Evolutionary conservation across 352 stramenopile species (phyloP).

Genomic region (Globisporangium paroecandrum): DNA sequence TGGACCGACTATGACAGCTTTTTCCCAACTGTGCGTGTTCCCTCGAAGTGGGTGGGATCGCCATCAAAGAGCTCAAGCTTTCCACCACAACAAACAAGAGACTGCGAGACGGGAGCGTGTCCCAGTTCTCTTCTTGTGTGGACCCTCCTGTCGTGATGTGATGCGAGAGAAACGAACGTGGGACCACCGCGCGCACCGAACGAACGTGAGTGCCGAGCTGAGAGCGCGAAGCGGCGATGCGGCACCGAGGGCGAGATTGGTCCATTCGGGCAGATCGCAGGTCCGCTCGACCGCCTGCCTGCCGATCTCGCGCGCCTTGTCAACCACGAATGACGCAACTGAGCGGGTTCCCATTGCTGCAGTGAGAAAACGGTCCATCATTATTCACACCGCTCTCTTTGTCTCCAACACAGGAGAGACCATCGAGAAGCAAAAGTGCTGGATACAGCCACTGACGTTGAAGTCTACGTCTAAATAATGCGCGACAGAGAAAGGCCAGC

Average conservation of each 20-base stretch:
- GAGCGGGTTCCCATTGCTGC: not conserved
- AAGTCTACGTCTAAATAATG: not conserved
- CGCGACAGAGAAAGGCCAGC: not conserved
- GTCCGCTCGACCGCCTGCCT: too few species aligned
- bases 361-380: too few species aligned
- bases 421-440: not conserved
- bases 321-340: slow-evolving; percentile 2
- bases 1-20: not conserved
- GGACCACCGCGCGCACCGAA: not conserved
- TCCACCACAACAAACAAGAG: not conserved
- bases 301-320: not conserved
- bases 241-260: not conserved
- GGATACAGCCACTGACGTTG: not conserved
- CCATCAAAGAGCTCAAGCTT: slow-evolving; percentile 1
- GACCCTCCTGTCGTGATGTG: not conserved
- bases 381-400: too few species aligned
- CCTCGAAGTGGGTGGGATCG: slow-evolving; percentile 9
- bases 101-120: not conserved
- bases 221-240: not conserved
- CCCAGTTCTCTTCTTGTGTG: slow-evolving; percentile 19
- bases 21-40: not conserved
- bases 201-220: not conserved
- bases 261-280: not conserved
- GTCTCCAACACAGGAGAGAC: not conserved
- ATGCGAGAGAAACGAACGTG: not conserved